These are phyloP conservation scores for Eucommia ulmoides DNA, from an alignment of 257 asterid genomes.

Conservation along the genomic window DNA sequence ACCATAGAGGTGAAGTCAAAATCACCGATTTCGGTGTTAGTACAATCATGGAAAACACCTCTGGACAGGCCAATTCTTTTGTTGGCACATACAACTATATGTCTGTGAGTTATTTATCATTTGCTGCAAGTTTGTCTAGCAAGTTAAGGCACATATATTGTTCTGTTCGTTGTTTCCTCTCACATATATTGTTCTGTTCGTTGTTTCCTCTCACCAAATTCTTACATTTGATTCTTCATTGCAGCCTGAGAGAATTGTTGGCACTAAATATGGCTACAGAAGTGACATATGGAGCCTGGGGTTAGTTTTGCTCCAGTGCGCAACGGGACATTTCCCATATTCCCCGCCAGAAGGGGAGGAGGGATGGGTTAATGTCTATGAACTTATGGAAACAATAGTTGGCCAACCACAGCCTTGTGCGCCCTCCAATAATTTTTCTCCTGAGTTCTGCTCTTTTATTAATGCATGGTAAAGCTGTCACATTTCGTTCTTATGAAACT, in stretches of 20 bases:
- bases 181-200: neutral
- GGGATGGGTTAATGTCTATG: constrained; percentile 83
- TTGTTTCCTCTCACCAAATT: too few relatives aligned
- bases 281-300: constrained; percentile 99
- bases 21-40: constrained; percentile 98
- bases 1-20: constrained; percentile 95
- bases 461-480: constrained; percentile 55
- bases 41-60: constrained; percentile 71
- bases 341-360: constrained; percentile 67
- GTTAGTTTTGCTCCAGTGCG: constrained; percentile 84
- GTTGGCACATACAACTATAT: constrained; percentile 98
- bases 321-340: constrained; percentile 78
- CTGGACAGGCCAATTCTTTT: constrained; percentile 83
- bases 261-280: constrained; percentile 62
- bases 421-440: constrained; percentile 67
- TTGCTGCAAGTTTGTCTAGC: neutral
- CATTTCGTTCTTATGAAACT: neutral
- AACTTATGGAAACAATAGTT: constrained; percentile 84
- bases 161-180: neutral
- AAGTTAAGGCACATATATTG: neutral
- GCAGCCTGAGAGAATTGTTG: constrained; percentile 91
- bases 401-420: constrained; percentile 77
- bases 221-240: constrained; percentile 8
- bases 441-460: constrained; percentile 84
- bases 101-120: constrained; percentile 67